Evolutionary conservation across 371 early-diverging fungal genomes (phyloP), one percentile per base, ranked within the genome.

Genomic region (Dichotomocladium elegans): DNA sequence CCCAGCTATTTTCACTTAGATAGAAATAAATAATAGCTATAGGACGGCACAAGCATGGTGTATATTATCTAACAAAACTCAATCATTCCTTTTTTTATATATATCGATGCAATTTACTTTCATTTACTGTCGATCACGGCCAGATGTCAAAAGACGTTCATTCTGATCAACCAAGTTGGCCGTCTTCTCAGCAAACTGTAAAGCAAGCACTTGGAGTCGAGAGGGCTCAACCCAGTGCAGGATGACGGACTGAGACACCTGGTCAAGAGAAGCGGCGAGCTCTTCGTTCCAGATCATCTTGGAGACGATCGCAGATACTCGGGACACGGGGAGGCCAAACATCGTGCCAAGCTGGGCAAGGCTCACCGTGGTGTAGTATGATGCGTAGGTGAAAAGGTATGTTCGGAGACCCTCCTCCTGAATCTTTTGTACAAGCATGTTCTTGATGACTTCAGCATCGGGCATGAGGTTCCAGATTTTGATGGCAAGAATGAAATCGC

Each of bases 381-480:
- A 81, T 19, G 92, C 81, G 69, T 90, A 92, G 27, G 92, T 87
- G 75, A 96, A 95, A 55, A 98, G 72, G 72, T 94, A 96, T 17
- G 99, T 96, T 60, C 94, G 93, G 51, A 98, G 88, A 45, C 89
- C 95, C 73, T 94, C 95, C 70, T 94, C 90, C 71, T 96, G 93
- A 70, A 97, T 95, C 77, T 93, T 90, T 47, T 70, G 78, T 45
- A 66, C 55, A 49, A 98, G 79, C 89, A 94, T 92, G n/a, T 80
- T 84, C 81, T 93, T 93, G 81, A 97, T 91, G 45, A 73, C 67
- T 31, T 87, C 81, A 26, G 74, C 66, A 41, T 83, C 79, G 19
- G 93, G 89, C 81, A 98, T 85, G 58, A 94, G 77, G 56, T 92
- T 88, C 99, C 99, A 98, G 58, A 96, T 90, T 81, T 93, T 94